Base-by-base conservation (phyloP, 2,329 filamentous ascomycete species). In the Epicoccum nigrum region DNA sequence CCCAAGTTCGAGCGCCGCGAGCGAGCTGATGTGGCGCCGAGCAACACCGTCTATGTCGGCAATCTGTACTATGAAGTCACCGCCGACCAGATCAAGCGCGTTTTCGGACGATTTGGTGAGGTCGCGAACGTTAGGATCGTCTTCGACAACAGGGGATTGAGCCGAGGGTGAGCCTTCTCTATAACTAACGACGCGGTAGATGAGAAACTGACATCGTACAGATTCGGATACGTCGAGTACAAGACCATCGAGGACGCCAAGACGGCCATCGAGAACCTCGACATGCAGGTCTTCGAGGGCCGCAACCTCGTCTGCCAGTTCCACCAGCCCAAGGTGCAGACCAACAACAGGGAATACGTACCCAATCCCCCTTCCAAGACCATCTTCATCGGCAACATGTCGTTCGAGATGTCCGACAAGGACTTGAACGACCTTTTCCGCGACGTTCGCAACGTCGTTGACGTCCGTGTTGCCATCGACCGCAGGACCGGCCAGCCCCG, bases 341-440 rank as follows among this genome's bases (percentile, higher is more conserved):
- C 34, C 16, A 17, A 11, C 34, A 9, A n/a, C 9, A 28, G 3
- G 17, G 56, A 54, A 23, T 38, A 39, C 27, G 43, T 35, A n/a
- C 4, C 35, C 25, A 78, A 77, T 63, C 62, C 75, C 32, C 85
- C 86, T 3, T 82, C 82, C 43, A 84, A 81, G 67, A 89, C 86
- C 1, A 76, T 96, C 27, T 96, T 88, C 78, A 83, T 96, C 62
- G 90, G 91, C 60, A 94, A 94, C 77, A 85, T 96, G 74, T 86
- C 89, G 9, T 94, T 89, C 69, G 89, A 95, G 75, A 88, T 92
- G 77, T 89, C 88, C 7, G 91, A 96, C 68, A 83, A 84, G 45
- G 91, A 96, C 65, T 79, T 96, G 45, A 92, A 92, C 74, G 81
- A 85, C 45, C 74, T 95, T 20, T 93, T 96, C 81, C 78, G 81